These are phyloP conservation scores for Lathyrus aphaca DNA, from an alignment of 306 rosid genomes.

Conservation along the genomic window DNA sequence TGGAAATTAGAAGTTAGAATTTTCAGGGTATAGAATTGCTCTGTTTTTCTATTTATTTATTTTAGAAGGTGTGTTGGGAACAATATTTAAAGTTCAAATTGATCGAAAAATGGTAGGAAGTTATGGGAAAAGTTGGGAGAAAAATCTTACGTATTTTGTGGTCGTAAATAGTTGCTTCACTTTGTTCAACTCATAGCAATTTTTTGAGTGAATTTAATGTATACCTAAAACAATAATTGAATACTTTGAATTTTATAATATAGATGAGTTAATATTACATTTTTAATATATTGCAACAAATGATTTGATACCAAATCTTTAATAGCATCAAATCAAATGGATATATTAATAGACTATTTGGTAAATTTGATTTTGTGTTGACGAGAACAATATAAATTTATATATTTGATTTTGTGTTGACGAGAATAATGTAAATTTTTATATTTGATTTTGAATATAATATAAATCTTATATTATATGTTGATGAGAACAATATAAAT, in stretches of 20 bases:
- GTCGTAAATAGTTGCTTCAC: conserved; percentile 26
- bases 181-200: conserved; percentile 9
- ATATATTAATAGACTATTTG: too few species aligned
- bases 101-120: neutral
- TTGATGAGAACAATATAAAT: too few species aligned
- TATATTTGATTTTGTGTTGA: too few species aligned
- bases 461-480: too few species aligned
- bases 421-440: too few species aligned
- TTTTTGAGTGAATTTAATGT: neutral
- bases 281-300: too few species aligned
- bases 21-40: neutral
- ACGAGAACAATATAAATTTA: too few species aligned
- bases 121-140: neutral
- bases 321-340: too few species aligned
- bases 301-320: too few species aligned
- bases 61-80: neutral
- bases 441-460: too few species aligned
- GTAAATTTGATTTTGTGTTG: too few species aligned
- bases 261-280: too few species aligned
- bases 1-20: neutral
- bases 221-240: neutral
- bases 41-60: neutral
- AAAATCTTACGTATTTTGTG: conserved; percentile 22
- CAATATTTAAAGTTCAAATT: conserved; percentile 6
- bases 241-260: neutral